phyloP scores from a whole-genome alignment of 176 grass and related monocot species.

The Neostapfia colusana region DNA sequence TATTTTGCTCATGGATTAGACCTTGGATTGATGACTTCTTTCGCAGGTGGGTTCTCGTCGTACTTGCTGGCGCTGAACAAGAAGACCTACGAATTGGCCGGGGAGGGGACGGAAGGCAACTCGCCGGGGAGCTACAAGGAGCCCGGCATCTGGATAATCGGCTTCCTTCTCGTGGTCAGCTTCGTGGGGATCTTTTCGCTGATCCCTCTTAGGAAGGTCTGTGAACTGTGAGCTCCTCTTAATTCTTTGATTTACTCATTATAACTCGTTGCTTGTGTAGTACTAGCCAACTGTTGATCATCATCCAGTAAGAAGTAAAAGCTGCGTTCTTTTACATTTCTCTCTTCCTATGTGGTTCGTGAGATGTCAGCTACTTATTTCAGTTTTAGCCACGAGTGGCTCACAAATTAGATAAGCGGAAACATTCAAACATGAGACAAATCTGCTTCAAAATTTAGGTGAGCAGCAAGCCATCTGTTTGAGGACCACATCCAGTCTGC shows the following conservation, averaged over 20 bases:
- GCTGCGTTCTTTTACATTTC: too few species aligned
- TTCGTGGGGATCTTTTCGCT: conserved; percentile 80
- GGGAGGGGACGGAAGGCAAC: conserved; percentile 73
- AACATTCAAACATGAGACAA: neutral
- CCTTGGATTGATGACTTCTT: neutral
- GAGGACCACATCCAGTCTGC: neutral
- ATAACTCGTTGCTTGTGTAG: neutral
- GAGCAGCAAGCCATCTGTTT: neutral
- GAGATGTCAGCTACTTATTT: neutral
- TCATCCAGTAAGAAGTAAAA: neutral
- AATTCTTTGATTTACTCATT: neutral
- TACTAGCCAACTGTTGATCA: neutral
- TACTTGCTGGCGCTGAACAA: conserved; percentile 85
- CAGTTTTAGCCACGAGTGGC: neutral
- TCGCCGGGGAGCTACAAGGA: conserved; percentile 88
- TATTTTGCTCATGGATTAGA: neutral
- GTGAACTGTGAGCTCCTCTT: neutral
- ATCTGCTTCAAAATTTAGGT: neutral
- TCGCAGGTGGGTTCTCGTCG: conserved; percentile 80
- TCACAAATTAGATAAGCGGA: neutral
- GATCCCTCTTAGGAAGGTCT: conserved; percentile 87
- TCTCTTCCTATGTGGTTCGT: neutral
- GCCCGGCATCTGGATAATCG: conserved; percentile 84
- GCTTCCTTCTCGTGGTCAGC: conserved; percentile 78
- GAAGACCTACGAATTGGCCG: conserved; percentile 77